phyloP scores from a whole-genome alignment of 1,139 yeast genomes.

The Lodderomyces margitis region DNA sequence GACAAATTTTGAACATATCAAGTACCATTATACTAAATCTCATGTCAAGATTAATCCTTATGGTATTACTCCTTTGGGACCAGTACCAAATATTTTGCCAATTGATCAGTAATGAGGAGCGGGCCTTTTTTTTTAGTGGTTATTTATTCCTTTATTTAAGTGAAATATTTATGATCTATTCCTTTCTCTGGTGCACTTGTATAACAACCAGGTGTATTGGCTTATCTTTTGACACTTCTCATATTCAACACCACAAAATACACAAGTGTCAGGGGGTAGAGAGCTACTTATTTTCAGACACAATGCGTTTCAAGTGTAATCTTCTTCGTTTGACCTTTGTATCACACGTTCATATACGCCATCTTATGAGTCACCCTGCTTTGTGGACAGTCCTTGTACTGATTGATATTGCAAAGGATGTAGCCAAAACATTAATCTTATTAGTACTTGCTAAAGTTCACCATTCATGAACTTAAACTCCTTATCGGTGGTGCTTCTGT shows the following conservation, averaged over 20 bases:
- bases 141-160: not conserved
- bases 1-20: constrained; percentile 86
- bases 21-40: constrained; percentile 81
- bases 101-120: constrained; percentile 15
- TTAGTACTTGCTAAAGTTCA: not conserved
- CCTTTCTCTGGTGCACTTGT: no score
- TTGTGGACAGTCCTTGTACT: constrained; percentile 35
- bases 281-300: no score
- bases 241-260: no score
- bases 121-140: no score
- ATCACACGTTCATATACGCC: no score
- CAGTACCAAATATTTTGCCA: constrained; percentile 66
- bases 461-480: not conserved
- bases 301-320: no score
- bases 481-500: constrained; percentile 2
- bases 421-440: not conserved
- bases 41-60: constrained; percentile 79
- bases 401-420: constrained; percentile 14
- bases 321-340: no score
- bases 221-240: no score
- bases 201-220: no score
- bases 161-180: no score
- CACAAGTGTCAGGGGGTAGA: no score
- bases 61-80: constrained; percentile 87
- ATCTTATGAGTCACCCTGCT: no score